Percentiles rank a stretch among this genome's conserved stretches.
Evolutionary conservation across 768 basidiomycete species (phyloP).

Genomic region (Macrolepiota dolichaula): DNA sequence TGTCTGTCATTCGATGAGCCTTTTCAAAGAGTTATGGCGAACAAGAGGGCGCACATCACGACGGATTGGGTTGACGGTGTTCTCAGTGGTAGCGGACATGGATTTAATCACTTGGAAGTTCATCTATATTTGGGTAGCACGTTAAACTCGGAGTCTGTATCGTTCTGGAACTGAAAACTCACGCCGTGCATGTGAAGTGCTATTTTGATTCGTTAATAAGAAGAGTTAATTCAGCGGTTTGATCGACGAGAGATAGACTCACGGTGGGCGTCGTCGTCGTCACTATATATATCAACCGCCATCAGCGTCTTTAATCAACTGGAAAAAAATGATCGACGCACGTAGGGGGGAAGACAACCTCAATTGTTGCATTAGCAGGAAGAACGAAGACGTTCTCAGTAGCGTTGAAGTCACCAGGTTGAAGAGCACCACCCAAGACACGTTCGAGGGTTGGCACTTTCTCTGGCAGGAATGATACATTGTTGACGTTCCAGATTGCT

Average conservation of each 20-base stretch:
- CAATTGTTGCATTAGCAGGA: no score
- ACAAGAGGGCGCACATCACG: constrained; percentile 60
- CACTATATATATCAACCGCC: neutral
- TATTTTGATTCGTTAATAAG: neutral
- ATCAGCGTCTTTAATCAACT: neutral
- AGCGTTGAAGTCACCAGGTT: no score
- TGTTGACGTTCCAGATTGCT: no score
- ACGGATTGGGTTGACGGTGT: constrained; percentile 49
- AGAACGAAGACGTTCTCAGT: no score
- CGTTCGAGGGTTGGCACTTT: constrained; percentile 21
- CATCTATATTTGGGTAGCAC: no score
- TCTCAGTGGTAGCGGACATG: constrained; percentile 25
- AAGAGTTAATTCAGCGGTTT: neutral
- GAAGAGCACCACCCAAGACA: no score
- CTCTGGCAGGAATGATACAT: constrained; percentile 22
- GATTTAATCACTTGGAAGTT: constrained; percentile 27
- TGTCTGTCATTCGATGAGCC: no score
- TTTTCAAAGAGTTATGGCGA: no score
- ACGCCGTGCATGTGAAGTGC: constrained; percentile 17
- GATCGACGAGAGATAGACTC: neutral
- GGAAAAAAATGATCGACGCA: neutral
- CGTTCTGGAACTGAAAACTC: neutral
- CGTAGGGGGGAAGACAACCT: constrained; percentile 23
- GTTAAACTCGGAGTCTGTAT: neutral
- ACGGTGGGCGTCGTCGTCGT: constrained; percentile 17